phyloP scores from a whole-genome alignment of 805 yeast species.

The Diddensiella transvaalensis region DNA sequence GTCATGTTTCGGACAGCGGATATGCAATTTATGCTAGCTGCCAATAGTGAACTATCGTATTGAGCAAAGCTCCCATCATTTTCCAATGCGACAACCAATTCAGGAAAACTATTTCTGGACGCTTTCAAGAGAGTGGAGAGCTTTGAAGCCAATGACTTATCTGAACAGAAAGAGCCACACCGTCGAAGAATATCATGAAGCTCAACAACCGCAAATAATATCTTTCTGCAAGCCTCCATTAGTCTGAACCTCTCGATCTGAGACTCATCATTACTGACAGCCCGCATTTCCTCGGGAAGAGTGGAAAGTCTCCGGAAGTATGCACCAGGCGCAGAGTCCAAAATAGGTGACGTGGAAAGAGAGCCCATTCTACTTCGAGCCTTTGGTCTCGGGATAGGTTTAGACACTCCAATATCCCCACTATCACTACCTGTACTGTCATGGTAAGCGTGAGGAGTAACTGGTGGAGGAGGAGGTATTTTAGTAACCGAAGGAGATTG shows the following conservation, averaged over 20 bases:
- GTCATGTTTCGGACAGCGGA: conserved; percentile 52
- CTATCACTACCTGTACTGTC: conserved; percentile 6
- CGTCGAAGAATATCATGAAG: conserved; percentile 40
- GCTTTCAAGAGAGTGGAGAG: conserved; percentile 15
- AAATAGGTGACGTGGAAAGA: conserved; percentile 13
- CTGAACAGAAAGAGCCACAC: conserved; percentile 19
- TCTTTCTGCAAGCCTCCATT: conserved; percentile 53
- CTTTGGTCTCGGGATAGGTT: neutral
- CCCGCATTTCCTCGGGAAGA: conserved; percentile 46
- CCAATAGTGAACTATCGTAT: conserved; percentile 35
- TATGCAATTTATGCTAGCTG: conserved; percentile 38
- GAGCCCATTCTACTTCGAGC: conserved; percentile 5
- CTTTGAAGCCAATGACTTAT: conserved; percentile 14
- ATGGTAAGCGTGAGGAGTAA: neutral
- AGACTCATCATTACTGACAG: conserved; percentile 21
- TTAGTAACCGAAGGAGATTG: neutral
- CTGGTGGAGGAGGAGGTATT: neutral
- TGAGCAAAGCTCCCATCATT: conserved; percentile 22
- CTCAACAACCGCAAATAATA: conserved; percentile 61
- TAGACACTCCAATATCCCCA: conserved; percentile 1
- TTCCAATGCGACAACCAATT: conserved; percentile 55
- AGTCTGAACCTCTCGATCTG: conserved; percentile 22
- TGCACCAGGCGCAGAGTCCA: conserved; percentile 36
- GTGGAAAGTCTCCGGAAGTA: conserved; percentile 64
- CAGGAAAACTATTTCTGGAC: conserved; percentile 22